Percentiles rank a stretch among this genome's conserved stretches.
Conservation (phyloP, 176 grass and related monocot genomes). For the Luzula sylvatica region DNA sequence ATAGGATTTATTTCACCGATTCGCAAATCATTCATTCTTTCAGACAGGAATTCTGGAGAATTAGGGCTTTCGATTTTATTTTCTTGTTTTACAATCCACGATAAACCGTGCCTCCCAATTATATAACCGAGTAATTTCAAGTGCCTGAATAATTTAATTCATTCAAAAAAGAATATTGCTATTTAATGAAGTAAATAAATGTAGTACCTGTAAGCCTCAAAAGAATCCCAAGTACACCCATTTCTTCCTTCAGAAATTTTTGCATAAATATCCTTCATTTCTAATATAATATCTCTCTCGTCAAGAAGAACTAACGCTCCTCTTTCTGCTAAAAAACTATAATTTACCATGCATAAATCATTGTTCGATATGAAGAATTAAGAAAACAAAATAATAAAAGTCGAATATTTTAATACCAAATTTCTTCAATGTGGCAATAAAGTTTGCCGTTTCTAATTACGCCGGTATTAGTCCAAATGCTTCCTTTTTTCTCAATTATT, state of each 20-base stretch:
- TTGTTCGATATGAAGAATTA: background rate
- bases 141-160: constrained; percentile 26
- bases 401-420: constrained; percentile 38
- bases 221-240: constrained; percentile 38
- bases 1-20: constrained; percentile 33
- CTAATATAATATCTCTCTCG: constrained; percentile 26
- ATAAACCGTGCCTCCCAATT: constrained; percentile 45
- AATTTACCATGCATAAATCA: constrained; percentile 12
- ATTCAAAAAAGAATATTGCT: too few relatives aligned
- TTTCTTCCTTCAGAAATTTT: constrained; percentile 35
- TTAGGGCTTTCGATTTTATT: constrained; percentile 10
- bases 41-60: constrained; percentile 24
- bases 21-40: constrained; percentile 37
- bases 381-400: background rate
- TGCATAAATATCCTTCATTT: constrained; percentile 30
- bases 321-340: constrained; percentile 72
- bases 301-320: constrained; percentile 50
- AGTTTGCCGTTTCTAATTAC: constrained; percentile 40
- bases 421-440: constrained; percentile 83
- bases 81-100: constrained; percentile 49
- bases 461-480: constrained; percentile 66
- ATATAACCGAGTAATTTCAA: constrained; percentile 88
- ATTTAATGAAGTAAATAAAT: too few relatives aligned
- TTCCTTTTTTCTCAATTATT: constrained; percentile 64
- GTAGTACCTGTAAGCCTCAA: constrained; percentile 41